phyloP scores from a whole-genome alignment of 1,284 basidiomycete species.

The Boletus nobilissimus region DNA sequence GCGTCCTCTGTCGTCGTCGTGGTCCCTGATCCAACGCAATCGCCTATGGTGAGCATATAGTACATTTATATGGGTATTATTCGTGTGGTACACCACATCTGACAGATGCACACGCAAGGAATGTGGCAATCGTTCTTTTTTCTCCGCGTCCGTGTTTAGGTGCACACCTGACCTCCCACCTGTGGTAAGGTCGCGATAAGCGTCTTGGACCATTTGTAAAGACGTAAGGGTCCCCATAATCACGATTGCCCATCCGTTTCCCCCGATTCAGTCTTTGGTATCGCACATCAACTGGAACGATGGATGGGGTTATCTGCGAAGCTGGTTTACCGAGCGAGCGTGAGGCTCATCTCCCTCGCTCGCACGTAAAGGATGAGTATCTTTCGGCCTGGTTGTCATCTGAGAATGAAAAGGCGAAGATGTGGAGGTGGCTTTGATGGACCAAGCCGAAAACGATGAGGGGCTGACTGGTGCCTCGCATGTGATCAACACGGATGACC shows the following conservation, averaged over 20 bases:
- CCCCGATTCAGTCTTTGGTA: neutral
- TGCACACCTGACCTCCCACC: constrained; percentile 15
- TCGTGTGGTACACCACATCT: neutral
- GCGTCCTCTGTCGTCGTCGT: neutral
- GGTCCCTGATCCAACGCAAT: neutral
- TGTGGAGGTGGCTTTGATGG: constrained; percentile 24
- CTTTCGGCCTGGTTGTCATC: neutral
- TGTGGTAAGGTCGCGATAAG: constrained; percentile 26
- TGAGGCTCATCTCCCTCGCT: neutral
- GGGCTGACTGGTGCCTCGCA: neutral
- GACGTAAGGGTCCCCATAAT: neutral
- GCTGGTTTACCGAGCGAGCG: neutral
- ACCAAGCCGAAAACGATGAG: constrained; percentile 10
- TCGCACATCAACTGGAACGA: neutral
- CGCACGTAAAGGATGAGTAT: neutral
- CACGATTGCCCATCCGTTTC: neutral
- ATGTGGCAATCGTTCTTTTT: neutral
- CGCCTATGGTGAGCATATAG: constrained; percentile 17
- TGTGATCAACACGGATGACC: constrained; percentile 46
- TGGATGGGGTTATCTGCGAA: constrained; percentile 5
- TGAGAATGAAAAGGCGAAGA: constrained; percentile 9
- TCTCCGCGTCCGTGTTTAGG: neutral
- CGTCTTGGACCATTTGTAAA: constrained; percentile 16
- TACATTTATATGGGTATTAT: neutral
- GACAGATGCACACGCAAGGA: constrained; percentile 7